A percentile compares a stretch with the other conserved stretches of the same genome.
phyloP scores from a whole-genome alignment of 768 basidiomycete genomes.

The Termitomyces sp. region DNA sequence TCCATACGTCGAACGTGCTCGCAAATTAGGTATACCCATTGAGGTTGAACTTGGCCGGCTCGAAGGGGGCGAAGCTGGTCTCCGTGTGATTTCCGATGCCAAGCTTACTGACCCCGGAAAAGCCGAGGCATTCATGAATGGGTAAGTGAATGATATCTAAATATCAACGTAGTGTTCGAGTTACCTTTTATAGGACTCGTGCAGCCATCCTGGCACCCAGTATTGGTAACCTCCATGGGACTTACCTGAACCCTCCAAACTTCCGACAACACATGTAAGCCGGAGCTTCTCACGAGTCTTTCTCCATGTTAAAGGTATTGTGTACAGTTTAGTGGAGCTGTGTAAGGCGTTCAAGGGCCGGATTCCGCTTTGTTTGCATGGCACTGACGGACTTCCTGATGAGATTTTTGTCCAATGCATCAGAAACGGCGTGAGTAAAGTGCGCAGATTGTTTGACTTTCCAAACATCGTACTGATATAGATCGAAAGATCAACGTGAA shows the following conservation, averaged over 20 bases:
- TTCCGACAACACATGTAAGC: conserved; percentile 40
- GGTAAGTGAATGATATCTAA: conserved; percentile 17
- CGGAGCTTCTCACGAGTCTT: neutral
- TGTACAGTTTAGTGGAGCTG: conserved; percentile 31
- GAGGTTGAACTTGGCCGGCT: conserved; percentile 45
- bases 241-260: conserved; percentile 39
- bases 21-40: conserved; percentile 33
- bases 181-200: conserved; percentile 27
- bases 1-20: conserved; percentile 39
- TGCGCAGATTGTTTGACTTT: neutral
- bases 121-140: conserved; percentile 36
- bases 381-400: conserved; percentile 40
- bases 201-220: conserved; percentile 42
- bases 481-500: conserved; percentile 37
- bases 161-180: neutral
- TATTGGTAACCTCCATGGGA: conserved; percentile 44
- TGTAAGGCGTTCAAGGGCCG: conserved; percentile 28
- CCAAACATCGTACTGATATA: neutral
- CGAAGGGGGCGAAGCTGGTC: conserved; percentile 45
- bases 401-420: conserved; percentile 41
- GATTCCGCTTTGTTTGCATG: conserved; percentile 38
- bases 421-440: conserved; percentile 41
- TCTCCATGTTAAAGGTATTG: neutral
- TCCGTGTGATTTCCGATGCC: conserved; percentile 41
- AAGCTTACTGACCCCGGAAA: conserved; percentile 40